Conservation (phyloP, 306 rosid genomes). For the Rosa persica region DNA sequence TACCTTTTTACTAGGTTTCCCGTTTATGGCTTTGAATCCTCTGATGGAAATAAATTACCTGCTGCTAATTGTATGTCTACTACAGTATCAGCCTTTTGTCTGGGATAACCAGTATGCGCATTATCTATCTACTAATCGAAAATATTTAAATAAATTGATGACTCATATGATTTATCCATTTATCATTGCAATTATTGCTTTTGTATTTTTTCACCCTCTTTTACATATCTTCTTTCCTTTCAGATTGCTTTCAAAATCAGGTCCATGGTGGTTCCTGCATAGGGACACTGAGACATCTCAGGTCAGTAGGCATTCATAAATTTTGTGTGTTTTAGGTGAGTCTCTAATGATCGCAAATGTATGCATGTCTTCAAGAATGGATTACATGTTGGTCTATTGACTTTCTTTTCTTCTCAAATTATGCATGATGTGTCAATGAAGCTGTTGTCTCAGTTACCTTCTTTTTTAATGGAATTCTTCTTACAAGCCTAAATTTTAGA, state of each 20-base stretch:
- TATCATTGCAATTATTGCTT: constrained; percentile 2
- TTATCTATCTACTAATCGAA: not conserved
- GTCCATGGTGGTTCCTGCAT: constrained; percentile 96
- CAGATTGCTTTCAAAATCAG: constrained; percentile 75
- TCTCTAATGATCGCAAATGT: not conserved
- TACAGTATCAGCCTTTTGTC: not conserved
- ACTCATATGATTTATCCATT: not conserved
- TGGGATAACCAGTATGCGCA: not conserved
- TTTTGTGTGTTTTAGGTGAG: not conserved
- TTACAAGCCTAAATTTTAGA: not conserved
- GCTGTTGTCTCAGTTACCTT: not conserved
- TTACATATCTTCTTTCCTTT: constrained; percentile 24
- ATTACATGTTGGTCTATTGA: not conserved
- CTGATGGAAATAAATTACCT: not conserved
- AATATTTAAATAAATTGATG: not conserved
- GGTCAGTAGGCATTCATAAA: constrained; percentile 42
- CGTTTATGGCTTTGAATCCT: not conserved
- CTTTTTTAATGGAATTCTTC: not conserved
- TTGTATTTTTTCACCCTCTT: constrained; percentile 5
- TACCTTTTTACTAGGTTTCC: not conserved
- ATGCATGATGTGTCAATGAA: not conserved
- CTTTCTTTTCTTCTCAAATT: not conserved
- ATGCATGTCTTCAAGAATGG: not conserved
- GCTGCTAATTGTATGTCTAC: not conserved
- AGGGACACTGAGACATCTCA: constrained; percentile 41